Percentiles rank a stretch among this genome's conserved stretches.
phyloP scores from a whole-genome alignment of 305 asterid species.

The Rubia balearica region DNA sequence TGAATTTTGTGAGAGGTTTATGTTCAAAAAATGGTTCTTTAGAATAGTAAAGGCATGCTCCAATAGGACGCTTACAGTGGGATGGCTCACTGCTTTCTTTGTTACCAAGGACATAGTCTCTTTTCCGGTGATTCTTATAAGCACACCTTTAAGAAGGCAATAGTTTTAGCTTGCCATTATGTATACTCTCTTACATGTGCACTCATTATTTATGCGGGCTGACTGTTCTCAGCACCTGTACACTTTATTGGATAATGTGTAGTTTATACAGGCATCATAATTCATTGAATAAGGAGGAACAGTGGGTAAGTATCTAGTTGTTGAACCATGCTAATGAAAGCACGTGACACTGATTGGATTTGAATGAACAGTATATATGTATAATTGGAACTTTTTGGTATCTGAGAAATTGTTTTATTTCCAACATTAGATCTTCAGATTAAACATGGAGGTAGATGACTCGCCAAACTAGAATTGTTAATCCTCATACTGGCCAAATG shows the following conservation, averaged over 20 bases:
- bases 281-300: not conserved
- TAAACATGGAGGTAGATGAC: no score
- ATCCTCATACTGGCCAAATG: not conserved
- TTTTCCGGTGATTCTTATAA: not conserved
- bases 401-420: not conserved
- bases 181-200: not conserved
- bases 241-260: not conserved
- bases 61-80: not conserved
- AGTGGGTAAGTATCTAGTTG: not conserved
- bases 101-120: not conserved
- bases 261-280: no score
- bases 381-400: not conserved
- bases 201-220: not conserved
- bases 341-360: not conserved
- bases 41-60: not conserved
- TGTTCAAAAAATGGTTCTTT: no score
- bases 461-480: no score
- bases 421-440: no score
- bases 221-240: not conserved
- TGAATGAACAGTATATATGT: not conserved
- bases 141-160: not conserved
- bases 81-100: not conserved
- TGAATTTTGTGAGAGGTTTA: no score
- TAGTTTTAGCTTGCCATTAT: not conserved
- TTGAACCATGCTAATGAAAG: constrained; percentile 4